Percentiles rank a stretch among this genome's conserved stretches.
phyloP scores from a whole-genome alignment of 163 green algal species.

The Picocystis sp. region DNA sequence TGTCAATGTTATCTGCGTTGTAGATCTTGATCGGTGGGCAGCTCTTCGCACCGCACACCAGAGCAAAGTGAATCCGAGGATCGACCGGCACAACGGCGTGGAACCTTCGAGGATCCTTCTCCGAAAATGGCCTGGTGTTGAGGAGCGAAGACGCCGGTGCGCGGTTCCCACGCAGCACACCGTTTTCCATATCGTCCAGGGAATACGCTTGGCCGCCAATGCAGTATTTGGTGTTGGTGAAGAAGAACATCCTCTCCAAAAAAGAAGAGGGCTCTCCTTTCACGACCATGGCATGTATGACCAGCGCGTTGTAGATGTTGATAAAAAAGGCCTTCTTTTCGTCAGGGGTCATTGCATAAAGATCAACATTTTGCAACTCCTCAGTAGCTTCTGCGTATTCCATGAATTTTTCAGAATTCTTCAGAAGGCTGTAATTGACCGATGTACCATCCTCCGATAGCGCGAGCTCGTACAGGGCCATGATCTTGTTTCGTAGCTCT shows the following conservation, averaged over 20 bases:
- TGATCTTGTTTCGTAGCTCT: conserved; percentile 37
- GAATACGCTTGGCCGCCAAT: conserved; percentile 47
- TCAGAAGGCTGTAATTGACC: conserved; percentile 11
- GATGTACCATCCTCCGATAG: conserved; percentile 39
- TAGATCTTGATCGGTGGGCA: conserved; percentile 85
- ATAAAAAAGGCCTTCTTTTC: conserved; percentile 76
- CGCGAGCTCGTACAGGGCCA: conserved; percentile 56
- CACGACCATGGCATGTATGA: conserved; percentile 59
- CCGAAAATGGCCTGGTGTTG: conserved; percentile 15
- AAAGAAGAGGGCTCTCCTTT: conserved; percentile 30
- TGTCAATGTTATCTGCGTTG: conserved; percentile 51
- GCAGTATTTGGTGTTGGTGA: conserved; percentile 31
- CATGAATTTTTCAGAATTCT: conserved; percentile 35
- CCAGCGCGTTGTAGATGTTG: conserved; percentile 88
- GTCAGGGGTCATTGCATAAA: conserved; percentile 29
- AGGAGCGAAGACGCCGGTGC: conserved; percentile 7
- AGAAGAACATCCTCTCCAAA: conserved; percentile 40
- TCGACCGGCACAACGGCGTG: conserved; percentile 32
- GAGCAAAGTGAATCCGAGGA: conserved; percentile 83
- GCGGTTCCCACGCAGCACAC: conserved; percentile 49
- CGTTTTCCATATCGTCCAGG: conserved; percentile 82
- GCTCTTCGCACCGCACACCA: conserved; percentile 76
- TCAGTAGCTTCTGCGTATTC: conserved; percentile 47
- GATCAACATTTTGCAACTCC: conserved; percentile 65
- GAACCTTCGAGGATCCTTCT: conserved; percentile 14